Evolutionary conservation across 1,284 basidiomycete species (phyloP), one percentile per base, ranked within the genome.

Genomic region (Tilletia caries): DNA sequence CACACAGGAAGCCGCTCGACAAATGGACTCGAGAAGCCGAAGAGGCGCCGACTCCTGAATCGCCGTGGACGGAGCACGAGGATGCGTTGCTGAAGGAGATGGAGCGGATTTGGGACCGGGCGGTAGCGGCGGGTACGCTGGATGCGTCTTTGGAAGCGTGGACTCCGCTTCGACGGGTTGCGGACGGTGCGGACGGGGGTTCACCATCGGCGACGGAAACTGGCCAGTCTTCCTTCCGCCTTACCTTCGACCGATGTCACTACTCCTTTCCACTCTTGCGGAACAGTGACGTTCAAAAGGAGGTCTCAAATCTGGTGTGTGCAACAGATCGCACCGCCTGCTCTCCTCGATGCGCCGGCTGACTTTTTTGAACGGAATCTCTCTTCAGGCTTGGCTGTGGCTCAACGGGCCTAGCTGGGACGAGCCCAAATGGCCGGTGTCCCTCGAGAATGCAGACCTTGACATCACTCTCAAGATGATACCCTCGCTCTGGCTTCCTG

Each of bases 401-500:
- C 52, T 27, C 2, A 54, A 54, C 27, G 2, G 13, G 25, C 10
- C 52, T 5, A 54, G n/a, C 37, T 41, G 37, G 25, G 12, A 54
- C 12, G 12, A 27, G 3, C 3, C 52, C n/a, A 25, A 27, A 4
- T 54, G 52, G 52, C n/a, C 3, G 25, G 52, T 54, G 3, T 23
- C 23, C 23, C 52, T 54, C 23, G 12, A 29, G 12, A 27, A 54
- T 29, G 25, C 13, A 25, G 52, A 54, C 27, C 52, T 54, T 13
- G 52, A 54, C 52, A 54, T 54, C 25, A 54, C 52, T 4, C 52
- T 54, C 52, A 54, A 54, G 25, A 54, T 54, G 12, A 27, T 54
- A 13, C 52, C 52, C 3, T 54, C 52, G 3, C 52, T 54, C 15
- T 54, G 52, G 52, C 1, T 2, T 6, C 13, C 23, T 13, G 25